A percentile compares a stretch with the other conserved stretches of the same genome.
Evolutionary conservation across 805 yeast genomes (phyloP).

Genomic region (Starmerella powellii): DNA sequence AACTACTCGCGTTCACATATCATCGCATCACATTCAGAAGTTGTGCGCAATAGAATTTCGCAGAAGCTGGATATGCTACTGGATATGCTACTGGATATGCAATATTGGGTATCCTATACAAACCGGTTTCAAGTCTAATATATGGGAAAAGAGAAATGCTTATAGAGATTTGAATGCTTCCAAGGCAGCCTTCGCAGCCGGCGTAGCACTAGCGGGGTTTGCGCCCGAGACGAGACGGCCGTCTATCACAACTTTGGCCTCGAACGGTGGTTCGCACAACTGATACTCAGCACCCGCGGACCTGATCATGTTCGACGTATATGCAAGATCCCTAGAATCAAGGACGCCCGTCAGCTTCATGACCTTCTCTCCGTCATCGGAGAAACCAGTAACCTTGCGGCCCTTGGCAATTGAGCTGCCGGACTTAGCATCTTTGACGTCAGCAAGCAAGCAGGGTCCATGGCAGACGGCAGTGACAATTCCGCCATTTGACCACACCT

Average conservation of each 20-base stretch:
- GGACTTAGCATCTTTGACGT: slow-evolving; percentile 31
- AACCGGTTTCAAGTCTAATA: no score
- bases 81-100: no score
- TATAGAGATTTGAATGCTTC: slow-evolving; percentile 5
- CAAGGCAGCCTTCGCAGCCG: slow-evolving; percentile 36
- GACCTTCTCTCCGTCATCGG: slow-evolving; percentile 40
- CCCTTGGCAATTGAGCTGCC: slow-evolving; percentile 41
- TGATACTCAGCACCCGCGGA: slow-evolving; percentile 34
- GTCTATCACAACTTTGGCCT: slow-evolving; percentile 34
- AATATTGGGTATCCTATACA: no score
- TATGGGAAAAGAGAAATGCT: not conserved
- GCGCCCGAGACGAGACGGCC: slow-evolving; percentile 54
- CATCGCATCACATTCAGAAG: no score
- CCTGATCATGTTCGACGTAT: slow-evolving; percentile 31
- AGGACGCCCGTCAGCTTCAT: slow-evolving; percentile 27
- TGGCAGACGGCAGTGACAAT: slow-evolving; percentile 56
- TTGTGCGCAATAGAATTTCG: no score
- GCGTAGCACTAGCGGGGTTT: slow-evolving; percentile 47
- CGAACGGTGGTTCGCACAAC: slow-evolving; percentile 36
- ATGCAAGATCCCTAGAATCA: slow-evolving; percentile 25
- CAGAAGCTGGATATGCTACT: no score
- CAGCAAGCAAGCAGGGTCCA: slow-evolving; percentile 50
- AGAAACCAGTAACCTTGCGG: slow-evolving; percentile 49
- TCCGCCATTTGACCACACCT: slow-evolving; percentile 41
- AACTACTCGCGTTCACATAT: slow-evolving; percentile 3